Conservation (phyloP, 805 yeast species). For the Kockiozyma suomiensis region DNA sequence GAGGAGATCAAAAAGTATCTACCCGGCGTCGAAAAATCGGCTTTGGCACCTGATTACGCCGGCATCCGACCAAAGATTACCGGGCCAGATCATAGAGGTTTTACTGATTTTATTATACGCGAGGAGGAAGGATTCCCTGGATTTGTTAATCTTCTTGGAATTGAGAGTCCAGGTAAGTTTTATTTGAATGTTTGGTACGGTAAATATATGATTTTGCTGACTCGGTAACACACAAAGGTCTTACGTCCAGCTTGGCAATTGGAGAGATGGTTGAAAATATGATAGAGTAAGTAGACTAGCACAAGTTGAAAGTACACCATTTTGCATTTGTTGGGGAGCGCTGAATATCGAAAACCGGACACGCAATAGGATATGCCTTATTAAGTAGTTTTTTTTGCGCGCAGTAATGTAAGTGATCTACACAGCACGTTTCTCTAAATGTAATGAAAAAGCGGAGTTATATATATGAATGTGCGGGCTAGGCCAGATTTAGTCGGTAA, state of each 20-base stretch:
- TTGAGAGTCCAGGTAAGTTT: slow-evolving; percentile 76
- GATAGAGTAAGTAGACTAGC: not conserved
- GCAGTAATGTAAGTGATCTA: too few relatives aligned
- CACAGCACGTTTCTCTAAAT: too few relatives aligned
- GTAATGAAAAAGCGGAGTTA: too few relatives aligned
- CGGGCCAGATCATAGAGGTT: slow-evolving; percentile 49
- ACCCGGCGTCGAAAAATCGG: slow-evolving; percentile 56
- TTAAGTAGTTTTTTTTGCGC: too few relatives aligned
- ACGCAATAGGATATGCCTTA: too few relatives aligned
- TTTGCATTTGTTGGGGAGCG: too few relatives aligned
- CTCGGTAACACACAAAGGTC: slow-evolving; percentile 48
- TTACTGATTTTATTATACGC: slow-evolving; percentile 73
- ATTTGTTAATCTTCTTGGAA: slow-evolving; percentile 76
- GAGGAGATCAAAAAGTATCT: slow-evolving; percentile 63
- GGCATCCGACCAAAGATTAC: slow-evolving; percentile 83
- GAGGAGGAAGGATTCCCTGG: slow-evolving; percentile 75
- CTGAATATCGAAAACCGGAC: too few relatives aligned
- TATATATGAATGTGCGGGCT: too few relatives aligned
- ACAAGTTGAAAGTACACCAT: not conserved
- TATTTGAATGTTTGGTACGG: not conserved
- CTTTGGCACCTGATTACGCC: slow-evolving; percentile 66
- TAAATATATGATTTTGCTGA: not conserved
- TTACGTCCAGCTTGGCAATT: slow-evolving; percentile 81
- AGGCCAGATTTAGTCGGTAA: too few relatives aligned
- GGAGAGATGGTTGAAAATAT: slow-evolving; percentile 63